These are phyloP conservation scores for Globisporangium perplexum DNA, from an alignment of 352 stramenopile species.

Conservation along the genomic window DNA sequence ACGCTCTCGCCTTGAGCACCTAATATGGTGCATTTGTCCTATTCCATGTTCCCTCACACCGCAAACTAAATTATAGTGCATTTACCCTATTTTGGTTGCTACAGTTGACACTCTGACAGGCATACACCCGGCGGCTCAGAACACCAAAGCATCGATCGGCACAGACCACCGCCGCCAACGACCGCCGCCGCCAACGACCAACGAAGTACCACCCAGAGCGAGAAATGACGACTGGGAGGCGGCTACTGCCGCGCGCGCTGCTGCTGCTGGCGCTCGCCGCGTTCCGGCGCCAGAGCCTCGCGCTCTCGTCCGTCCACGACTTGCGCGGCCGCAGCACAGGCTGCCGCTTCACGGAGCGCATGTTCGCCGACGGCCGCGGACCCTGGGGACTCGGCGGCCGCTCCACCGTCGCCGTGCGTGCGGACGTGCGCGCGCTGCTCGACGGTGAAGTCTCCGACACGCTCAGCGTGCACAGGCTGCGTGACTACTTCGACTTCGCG, in stretches of 20 bases:
- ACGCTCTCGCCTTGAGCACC: too few species aligned
- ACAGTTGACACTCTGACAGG: too few species aligned
- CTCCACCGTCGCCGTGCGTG: conserved; percentile 46
- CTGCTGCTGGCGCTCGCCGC: conserved; percentile 22
- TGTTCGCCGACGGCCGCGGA: conserved; percentile 67
- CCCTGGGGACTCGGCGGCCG: conserved; percentile 37
- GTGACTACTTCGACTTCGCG: conserved; percentile 80
- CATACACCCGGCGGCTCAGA: too few species aligned
- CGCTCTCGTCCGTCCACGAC: conserved; percentile 50
- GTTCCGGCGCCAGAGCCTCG: conserved; percentile 22
- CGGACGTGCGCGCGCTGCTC: conserved; percentile 35
- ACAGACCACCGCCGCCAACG: too few species aligned
- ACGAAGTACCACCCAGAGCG: too few species aligned
- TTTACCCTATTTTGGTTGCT: too few species aligned
- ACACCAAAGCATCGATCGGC: too few species aligned
- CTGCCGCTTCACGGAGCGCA: conserved; percentile 65
- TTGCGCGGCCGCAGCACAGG: conserved; percentile 49
- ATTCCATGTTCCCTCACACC: too few species aligned
- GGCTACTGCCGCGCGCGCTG: conserved; percentile 18
- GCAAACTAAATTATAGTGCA: too few species aligned
- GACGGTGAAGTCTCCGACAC: conserved; percentile 54
- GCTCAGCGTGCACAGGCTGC: conserved; percentile 62
- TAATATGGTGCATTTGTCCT: too few species aligned
- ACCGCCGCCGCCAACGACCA: too few species aligned
- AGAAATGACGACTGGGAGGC: not conserved